Conservation (phyloP, 176 grass and related monocot genomes). For the Rhynchospora breviuscula region DNA sequence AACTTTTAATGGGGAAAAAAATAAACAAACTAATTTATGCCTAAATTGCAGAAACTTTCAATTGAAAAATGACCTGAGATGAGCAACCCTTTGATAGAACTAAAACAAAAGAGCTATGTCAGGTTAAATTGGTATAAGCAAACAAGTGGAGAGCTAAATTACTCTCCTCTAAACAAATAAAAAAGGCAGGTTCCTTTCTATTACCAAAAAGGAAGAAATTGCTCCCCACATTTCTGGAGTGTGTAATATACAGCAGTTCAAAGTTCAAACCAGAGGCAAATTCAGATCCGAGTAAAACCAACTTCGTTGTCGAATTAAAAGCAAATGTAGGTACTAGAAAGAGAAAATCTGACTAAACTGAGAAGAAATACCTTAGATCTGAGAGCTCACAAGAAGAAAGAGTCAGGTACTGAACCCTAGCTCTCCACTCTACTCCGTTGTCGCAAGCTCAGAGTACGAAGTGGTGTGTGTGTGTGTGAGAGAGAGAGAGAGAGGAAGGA, state of each 20-base stretch:
- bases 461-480: neutral
- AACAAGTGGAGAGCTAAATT: neutral
- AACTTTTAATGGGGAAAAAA: neutral
- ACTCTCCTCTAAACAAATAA: neutral
- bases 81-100: neutral
- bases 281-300: constrained; percentile 16
- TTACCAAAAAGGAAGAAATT: constrained; percentile 8
- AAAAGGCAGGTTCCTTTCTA: no score
- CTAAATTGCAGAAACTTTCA: neutral
- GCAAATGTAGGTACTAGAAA: neutral
- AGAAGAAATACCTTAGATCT: constrained; percentile 20
- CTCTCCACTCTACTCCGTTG: neutral
- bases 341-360: constrained; percentile 1
- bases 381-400: constrained; percentile 6
- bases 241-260: constrained; percentile 2
- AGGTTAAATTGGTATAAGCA: neutral
- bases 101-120: neutral
- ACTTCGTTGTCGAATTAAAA: neutral
- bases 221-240: neutral
- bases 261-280: constrained; percentile 5
- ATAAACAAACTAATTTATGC: neutral
- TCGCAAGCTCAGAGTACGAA: neutral
- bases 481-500: neutral
- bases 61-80: neutral
- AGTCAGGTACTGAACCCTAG: constrained; percentile 7